Base-by-base conservation (phyloP, 2,329 filamentous ascomycete species). In the Cladosporium sp. region DNA sequence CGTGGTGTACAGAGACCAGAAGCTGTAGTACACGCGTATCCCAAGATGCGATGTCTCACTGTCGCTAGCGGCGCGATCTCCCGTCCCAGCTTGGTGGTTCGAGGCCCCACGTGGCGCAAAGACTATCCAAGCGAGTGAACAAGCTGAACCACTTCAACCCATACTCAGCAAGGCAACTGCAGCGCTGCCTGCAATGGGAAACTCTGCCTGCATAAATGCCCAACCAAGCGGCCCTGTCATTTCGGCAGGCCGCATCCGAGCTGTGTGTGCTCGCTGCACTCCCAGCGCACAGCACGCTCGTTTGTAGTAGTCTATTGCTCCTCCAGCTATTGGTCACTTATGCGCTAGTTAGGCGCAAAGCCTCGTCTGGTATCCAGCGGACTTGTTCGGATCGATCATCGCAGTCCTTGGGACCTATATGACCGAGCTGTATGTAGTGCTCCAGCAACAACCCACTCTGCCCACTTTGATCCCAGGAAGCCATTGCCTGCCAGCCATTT, bases 291-390 rank as follows among this genome's bases (percentile, higher is more conserved):
- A 59, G 16, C 56, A 46, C 56, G 21, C 56, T 46, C 56, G 56
- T 46, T 28, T 18, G 35, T 23, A 57, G 56, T 59, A 59, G 56
- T 40, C 37, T 59, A 59, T 28, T 59, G 56, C 33, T 59, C 50
- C 35, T 56, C 28, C 61, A 56, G 35, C 61, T 63, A 63, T 63
- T 63, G 61, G 61, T 53, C 33, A 44, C 29, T 23, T 63, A 56
- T 56, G 21, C 61, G 50, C 61, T 63, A 63, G 35, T 21, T 26
- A 56, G 31, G 56, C 44, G 59, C 29, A 50, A 62, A 50, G 59
- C 59, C 46, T 62, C 59, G 23, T 21, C 59, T 50, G 50, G 49
- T 28, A 33, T 49, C 49, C 60, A 44, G 61, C 61, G 61, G 61
- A 63, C 35, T 56, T 63, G 49, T 53, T 63, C 61, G 61, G 61